Percentiles rank a stretch among this genome's conserved stretches.
Evolutionary conservation across 345 rosid genomes (phyloP).

Genomic region (Eutrema yunnanense): DNA sequence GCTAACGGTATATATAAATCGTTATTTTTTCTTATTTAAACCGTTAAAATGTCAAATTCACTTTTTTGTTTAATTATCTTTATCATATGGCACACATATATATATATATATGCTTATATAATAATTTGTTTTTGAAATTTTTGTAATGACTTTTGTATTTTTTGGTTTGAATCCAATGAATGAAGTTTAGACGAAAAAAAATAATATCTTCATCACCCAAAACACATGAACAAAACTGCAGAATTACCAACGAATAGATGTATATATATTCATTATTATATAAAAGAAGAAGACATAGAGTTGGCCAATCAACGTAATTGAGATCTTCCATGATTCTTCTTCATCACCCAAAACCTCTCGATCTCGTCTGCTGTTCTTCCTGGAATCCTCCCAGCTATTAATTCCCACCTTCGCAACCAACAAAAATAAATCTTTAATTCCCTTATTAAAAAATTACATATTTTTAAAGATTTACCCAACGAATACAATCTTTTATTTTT

Average conservation of each 20-base stretch:
- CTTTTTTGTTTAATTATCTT: too few relatives aligned
- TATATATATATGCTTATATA: too few relatives aligned
- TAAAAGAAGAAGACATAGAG: neutral
- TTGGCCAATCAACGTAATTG: constrained; percentile 15
- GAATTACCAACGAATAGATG: constrained; percentile 9
- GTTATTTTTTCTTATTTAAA: too few relatives aligned
- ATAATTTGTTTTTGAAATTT: too few relatives aligned
- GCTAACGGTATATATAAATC: too few relatives aligned
- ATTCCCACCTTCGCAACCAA: constrained; percentile 41
- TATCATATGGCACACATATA: too few relatives aligned
- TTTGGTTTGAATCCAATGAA: too few relatives aligned
- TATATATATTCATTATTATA: neutral
- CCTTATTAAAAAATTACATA: neutral
- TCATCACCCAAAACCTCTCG: constrained; percentile 56
- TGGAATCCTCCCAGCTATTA: constrained; percentile 73
- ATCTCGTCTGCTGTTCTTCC: constrained; percentile 65
- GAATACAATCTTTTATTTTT: neutral
- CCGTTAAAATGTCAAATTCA: too few relatives aligned
- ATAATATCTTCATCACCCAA: too few relatives aligned
- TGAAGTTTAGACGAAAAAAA: too few relatives aligned
- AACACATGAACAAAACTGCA: constrained; percentile 20
- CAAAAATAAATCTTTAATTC: neutral
- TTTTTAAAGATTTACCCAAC: neutral
- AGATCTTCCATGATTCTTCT: constrained; percentile 21
- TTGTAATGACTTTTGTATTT: too few relatives aligned